Evolutionary conservation across 371 early-diverging fungal species (phyloP), one percentile per base, ranked within the genome.

Genomic region (Rhizopus sp.): DNA sequence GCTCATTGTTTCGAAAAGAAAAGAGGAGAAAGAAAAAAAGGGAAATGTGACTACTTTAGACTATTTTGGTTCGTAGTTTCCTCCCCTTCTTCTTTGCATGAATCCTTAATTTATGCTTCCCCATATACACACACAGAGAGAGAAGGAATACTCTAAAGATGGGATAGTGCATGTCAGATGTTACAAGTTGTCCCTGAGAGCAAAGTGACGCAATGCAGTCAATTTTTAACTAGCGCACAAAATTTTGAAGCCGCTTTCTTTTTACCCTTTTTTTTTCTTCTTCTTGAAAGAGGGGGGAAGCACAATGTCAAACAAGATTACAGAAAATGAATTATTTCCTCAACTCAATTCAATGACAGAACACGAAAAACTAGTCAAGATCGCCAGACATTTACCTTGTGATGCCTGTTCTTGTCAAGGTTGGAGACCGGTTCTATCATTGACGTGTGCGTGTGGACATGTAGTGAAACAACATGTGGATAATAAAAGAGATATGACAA

Each of bases 391-490:
- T 33, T 66, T 76, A 47, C 69, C 77, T 7, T 78, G 78, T 33
- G 74, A 72, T 60, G 55, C 54, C 3, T 55, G 59, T 52, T 64
- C 62, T 31, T 80, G 81, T 56, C 72, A 72, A 58, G 75, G 77
- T 5, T 81, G 78, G 78, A 57, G 60, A 39, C 81, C 81, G 9
- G 68, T 60, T 13, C 53, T 67, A 9, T 57, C 71, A n/a, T 40
- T 49, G 10, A 60, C 58, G 5, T 81, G 81, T 59, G 57, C 57
- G 1, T 81, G 81, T 63, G 75, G 77, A 7, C 81, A 81, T 55
- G 71, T 67, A 16, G 59, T 73, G 6, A 64, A 66, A 30, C 46
- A 55, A 9, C 81, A 81, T 61, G 66, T 78, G 10, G 78, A 72
- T 33, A 37, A 59, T n/a, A 64, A 64, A n/a, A 70, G 77, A 31